Evolutionary conservation across 2,329 filamentous ascomycete genomes (phyloP), one percentile per base, ranked within the genome.

Genomic region (Chaetomiaceae sp.): DNA sequence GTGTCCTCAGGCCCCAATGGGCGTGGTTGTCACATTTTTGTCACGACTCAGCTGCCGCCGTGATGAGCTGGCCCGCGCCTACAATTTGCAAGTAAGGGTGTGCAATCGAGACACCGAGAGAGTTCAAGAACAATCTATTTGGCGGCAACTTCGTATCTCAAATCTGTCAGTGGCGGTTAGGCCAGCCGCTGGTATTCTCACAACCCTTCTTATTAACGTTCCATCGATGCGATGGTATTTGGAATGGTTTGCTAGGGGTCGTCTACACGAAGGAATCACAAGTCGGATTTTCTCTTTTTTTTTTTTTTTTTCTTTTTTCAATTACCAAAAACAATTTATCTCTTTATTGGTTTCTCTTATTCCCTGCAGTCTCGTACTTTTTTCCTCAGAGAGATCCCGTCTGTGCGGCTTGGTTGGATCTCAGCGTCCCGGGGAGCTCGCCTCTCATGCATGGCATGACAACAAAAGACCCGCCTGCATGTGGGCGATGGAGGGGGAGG

Each of bases 391-490:
- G 37, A 53, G 20, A 27, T 38, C 48, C 49, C 19, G 39, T 23
- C 42, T 16, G 39, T 46, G 44, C 53, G 51, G 31, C 53, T 53
- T 51, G 48, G 56, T 56, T 58, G 56, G 54, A 51, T 48, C 46
- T 38, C 45, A 44, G 34, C 48, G 44, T 51, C 44, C 30, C 4
- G 7, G 13, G 20, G 9, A 41, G 42, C 30, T 21, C 31, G 19
- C 7, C 31, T 19, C n/a, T n/a, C n/a, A n/a, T 41, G 8, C 12
- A 35, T 37, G 42, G 43, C 38, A 44, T 33, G 33, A 39, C 54
- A 53, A 38, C 51, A 43, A 46, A n/a, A 35, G 35, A 25, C 53
- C 53, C 50, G 50, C 47, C 46, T 44, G 6, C 30, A 21, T 4
- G 46, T 38, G 20, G 48, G 31, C 19, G 16, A 43, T 52, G 48